Evolutionary conservation across 2,329 filamentous ascomycete species (phyloP).

Genomic region (Leptographium wingfieldii): DNA sequence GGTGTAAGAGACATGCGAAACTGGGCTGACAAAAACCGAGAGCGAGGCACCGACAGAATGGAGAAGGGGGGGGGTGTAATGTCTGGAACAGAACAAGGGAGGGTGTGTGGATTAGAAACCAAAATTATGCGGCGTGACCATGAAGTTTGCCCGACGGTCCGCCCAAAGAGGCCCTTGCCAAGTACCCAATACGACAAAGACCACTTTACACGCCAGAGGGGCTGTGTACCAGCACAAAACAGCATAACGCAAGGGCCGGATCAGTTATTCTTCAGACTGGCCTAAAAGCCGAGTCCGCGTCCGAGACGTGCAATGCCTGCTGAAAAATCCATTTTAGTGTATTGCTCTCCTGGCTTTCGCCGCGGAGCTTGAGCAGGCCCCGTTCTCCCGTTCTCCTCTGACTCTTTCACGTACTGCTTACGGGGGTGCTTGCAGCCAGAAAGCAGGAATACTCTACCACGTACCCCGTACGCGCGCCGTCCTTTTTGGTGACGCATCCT

Average conservation of each 20-base stretch:
- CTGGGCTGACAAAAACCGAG: conserved; percentile 1
- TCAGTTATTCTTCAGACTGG: not conserved
- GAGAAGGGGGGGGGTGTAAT: not conserved
- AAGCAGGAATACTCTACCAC: not conserved
- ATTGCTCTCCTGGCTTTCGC: no score
- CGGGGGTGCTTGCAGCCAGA: no score
- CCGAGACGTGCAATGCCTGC: not conserved
- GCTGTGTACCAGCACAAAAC: not conserved
- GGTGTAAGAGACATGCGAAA: not conserved
- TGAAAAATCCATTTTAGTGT: not conserved
- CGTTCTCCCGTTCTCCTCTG: not conserved
- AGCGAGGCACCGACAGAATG: not conserved
- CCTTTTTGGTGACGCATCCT: not conserved
- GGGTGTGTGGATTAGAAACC: not conserved
- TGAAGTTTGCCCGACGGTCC: not conserved
- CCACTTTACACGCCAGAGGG: not conserved
- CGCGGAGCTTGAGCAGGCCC: not conserved
- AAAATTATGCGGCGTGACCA: no score
- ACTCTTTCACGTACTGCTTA: not conserved
- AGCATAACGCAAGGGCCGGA: not conserved
- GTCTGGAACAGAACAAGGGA: not conserved
- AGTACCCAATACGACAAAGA: not conserved
- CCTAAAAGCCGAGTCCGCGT: not conserved
- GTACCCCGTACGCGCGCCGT: not conserved
- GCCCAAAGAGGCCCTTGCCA: not conserved